These are phyloP conservation scores for Aureobasidium musti DNA, from an alignment of 2,329 filamentous ascomycete species.

Conservation along the genomic window DNA sequence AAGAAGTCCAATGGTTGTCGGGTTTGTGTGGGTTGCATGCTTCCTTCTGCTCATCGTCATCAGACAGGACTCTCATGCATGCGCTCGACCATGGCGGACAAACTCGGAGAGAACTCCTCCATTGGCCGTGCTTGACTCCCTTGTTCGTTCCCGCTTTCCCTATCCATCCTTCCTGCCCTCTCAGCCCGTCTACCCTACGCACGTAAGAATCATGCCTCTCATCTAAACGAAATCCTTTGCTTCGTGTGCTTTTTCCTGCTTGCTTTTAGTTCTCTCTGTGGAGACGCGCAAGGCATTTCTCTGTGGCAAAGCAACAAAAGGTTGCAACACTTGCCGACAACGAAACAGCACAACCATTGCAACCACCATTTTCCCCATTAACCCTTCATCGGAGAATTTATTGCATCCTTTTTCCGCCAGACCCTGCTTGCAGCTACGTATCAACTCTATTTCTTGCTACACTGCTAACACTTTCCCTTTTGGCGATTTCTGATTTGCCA, in stretches of 20 bases:
- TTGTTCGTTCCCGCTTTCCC: background rate
- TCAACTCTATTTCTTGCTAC: background rate
- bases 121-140: background rate
- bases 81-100: background rate
- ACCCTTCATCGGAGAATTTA: background rate
- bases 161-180: background rate
- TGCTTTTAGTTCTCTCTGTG: background rate
- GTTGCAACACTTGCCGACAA: background rate
- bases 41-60: background rate
- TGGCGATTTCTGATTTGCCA: background rate
- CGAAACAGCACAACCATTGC: background rate
- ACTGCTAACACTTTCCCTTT: background rate
- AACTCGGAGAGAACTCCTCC: conserved; percentile 1
- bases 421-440: background rate
- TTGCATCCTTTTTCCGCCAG: background rate
- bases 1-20: background rate
- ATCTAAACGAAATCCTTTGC: background rate
- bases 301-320: background rate
- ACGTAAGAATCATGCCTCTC: background rate
- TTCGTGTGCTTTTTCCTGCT: background rate
- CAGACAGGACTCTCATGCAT: background rate
- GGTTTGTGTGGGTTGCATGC: background rate
- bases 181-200: background rate
- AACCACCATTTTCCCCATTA: too few relatives aligned
- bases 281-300: background rate